Percentiles rank a stretch among this genome's conserved stretches.
Evolutionary conservation across 805 yeast genomes (phyloP).

Genomic region (Candida montana): DNA sequence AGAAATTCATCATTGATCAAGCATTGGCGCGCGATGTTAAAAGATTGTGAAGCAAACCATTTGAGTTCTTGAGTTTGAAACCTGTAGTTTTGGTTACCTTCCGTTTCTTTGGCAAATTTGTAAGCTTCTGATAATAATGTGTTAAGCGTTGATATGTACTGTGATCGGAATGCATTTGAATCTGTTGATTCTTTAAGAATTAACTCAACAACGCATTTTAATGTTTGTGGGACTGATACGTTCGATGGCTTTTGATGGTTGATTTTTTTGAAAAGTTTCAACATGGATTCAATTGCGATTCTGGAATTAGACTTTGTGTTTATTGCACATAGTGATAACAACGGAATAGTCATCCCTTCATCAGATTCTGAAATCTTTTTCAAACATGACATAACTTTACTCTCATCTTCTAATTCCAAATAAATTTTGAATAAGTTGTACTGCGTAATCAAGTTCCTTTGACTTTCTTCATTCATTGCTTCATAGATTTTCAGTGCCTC

Average conservation of each 20-base stretch:
- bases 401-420: constrained; percentile 14
- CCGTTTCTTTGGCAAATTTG: constrained; percentile 10
- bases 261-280: constrained; percentile 24
- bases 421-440: constrained; percentile 27
- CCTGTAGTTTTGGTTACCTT: constrained; percentile 6
- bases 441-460: constrained; percentile 26
- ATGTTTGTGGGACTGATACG: constrained; percentile 24
- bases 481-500: constrained; percentile 21
- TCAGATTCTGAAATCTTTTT: constrained; percentile 30
- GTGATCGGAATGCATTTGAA: neutral
- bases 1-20: constrained; percentile 10
- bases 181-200: constrained; percentile 23
- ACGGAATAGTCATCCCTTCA: constrained; percentile 30
- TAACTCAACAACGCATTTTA: constrained; percentile 29
- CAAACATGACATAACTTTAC: constrained; percentile 23
- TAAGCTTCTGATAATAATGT: constrained; percentile 12
- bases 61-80: constrained; percentile 31
- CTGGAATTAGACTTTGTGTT: constrained; percentile 24
- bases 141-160: constrained; percentile 12
- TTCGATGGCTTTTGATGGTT: constrained; percentile 11
- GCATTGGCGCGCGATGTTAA: constrained; percentile 28
- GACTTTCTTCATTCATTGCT: constrained; percentile 21
- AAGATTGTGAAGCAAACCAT: constrained; percentile 36
- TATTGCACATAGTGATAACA: constrained; percentile 28
- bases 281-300: constrained; percentile 24